A percentile compares a stretch with the other conserved stretches of the same genome.
phyloP scores from a whole-genome alignment of 2,329 filamentous ascomycete species.

The Colletotrichum somersetense region DNA sequence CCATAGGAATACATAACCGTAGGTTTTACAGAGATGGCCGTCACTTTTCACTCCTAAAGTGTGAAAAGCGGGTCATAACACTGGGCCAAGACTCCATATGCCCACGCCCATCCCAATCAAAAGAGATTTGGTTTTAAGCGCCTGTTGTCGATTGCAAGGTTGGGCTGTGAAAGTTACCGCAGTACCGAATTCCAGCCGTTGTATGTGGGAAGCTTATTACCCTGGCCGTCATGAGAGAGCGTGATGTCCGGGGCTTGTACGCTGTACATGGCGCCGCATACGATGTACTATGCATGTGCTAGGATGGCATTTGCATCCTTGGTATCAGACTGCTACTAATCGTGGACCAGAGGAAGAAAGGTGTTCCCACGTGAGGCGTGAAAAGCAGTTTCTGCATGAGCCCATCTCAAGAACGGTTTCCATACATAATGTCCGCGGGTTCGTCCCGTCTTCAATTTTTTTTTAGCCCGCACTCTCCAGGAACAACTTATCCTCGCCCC shows the following conservation, averaged over 20 bases:
- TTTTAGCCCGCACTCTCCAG: conserved; percentile 4
- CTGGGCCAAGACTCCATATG: background rate
- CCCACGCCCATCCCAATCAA: conserved; percentile 36
- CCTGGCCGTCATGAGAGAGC: conserved; percentile 22
- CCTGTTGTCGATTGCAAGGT: conserved; percentile 25
- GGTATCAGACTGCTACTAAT: conserved; percentile 20
- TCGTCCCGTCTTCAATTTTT: conserved; percentile 31
- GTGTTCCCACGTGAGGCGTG: conserved; percentile 6
- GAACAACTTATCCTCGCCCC: conserved; percentile 20
- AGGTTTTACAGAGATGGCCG: conserved; percentile 25
- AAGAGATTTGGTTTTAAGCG: conserved; percentile 32
- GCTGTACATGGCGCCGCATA: background rate
- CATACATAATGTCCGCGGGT: conserved; percentile 34
- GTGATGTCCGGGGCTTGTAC: background rate
- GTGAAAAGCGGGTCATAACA: conserved; percentile 26
- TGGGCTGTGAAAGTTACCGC: background rate
- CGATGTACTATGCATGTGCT: background rate
- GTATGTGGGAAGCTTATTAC: conserved; percentile 37
- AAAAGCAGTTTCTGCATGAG: conserved; percentile 2
- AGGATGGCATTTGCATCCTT: conserved; percentile 6
- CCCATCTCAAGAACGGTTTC: conserved; percentile 11
- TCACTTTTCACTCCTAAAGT: conserved; percentile 21
- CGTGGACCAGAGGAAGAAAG: conserved; percentile 18
- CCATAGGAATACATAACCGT: background rate
- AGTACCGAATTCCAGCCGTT: conserved; percentile 31